Base-by-base conservation (phyloP, 371 early-diverging fungal genomes). In the Nosema muscidifuracis region DNA sequence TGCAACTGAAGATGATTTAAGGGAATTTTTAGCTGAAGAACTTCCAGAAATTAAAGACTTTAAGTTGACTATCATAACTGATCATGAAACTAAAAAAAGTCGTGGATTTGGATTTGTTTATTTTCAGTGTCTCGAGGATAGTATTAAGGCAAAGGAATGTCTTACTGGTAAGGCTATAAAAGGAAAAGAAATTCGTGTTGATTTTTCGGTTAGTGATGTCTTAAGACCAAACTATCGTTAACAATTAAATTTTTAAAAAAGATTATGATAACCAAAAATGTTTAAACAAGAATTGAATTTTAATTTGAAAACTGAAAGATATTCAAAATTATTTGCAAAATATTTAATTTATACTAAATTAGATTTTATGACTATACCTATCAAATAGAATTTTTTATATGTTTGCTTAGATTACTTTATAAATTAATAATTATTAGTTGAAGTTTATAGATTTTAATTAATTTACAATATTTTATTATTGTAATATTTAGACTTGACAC, bases 51-150 rank as follows among this genome's bases (percentile, higher is more conserved):
- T 77, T 36, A 22, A 34, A 60, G 68, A 74, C 40, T 63, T 47
- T 26, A 67, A 75, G 33, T 26, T 77, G 4, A 60, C 71, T 16
- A 42, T 79, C 13, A 63, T 81, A 15, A 42, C 65, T 18, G 79
- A 81, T 57, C 74, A 70, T 40, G 47, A 72, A 28, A 79, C 75
- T 3, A 63, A 66, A 38, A 50, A 67, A 31, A 67, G 72, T 51
- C 53, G 71, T 43, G 77, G 79, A 38, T 81, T 77, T 77, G 79
- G 74, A 28, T 81, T 81, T 65, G 53, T 81, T 0, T 77, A 81
- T 40, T 81, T 81, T 63, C 36, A 73, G 6, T 69, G 77, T 15
- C 42, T 81, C 30, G 82, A 81, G 38, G 76, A 77, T 13, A 69
- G 77, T 3, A 79, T 76, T 30, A 56, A 28, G 28, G 79, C 79